Evolutionary conservation across 768 basidiomycete genomes (phyloP).

Genomic region (Gloeophyllum trabeum): DNA sequence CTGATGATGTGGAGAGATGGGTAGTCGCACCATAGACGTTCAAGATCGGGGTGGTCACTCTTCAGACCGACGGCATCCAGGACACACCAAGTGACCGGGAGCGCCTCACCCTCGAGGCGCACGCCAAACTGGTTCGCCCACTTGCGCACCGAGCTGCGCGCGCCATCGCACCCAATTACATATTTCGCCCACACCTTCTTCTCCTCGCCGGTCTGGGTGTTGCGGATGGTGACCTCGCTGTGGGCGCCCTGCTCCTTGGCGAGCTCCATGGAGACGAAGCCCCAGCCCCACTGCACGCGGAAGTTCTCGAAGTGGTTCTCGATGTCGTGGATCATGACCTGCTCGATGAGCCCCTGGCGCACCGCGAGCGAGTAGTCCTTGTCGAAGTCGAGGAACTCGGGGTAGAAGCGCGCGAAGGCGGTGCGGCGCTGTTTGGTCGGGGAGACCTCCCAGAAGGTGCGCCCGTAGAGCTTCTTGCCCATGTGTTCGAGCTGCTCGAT

Average conservation of each 20-base stretch:
- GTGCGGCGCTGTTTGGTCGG: background rate
- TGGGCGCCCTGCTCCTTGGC: conserved; percentile 1
- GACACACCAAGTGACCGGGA: conserved; percentile 5
- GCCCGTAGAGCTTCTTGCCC: conserved; percentile 3
- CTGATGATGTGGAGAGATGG: background rate
- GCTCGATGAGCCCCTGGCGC: conserved; percentile 5
- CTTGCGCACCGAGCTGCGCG: conserved; percentile 1
- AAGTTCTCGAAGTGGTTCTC: conserved; percentile 3
- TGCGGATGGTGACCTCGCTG: conserved; percentile 1
- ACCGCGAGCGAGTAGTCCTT: conserved; percentile 4
- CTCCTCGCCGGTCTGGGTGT: conserved; percentile 2
- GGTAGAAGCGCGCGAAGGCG: conserved; percentile 4
- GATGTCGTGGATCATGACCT: conserved; percentile 4
- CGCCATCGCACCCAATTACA: conserved; percentile 5
- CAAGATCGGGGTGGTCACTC: conserved; percentile 6
- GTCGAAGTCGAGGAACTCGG: conserved; percentile 5
- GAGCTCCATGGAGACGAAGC: conserved; percentile 5
- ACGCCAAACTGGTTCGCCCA: conserved; percentile 3
- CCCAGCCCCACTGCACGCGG: conserved; percentile 4
- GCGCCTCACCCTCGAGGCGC: conserved; percentile 2
- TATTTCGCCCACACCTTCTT: conserved; percentile 1
- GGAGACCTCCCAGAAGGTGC: conserved; percentile 6
- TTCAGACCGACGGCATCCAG: conserved; percentile 5
- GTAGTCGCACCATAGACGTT: conserved; percentile 3
- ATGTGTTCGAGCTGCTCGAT: conserved; percentile 5